These are phyloP conservation scores for Mycena maculata DNA, from an alignment of 768 basidiomycete species.

Conservation along the genomic window DNA sequence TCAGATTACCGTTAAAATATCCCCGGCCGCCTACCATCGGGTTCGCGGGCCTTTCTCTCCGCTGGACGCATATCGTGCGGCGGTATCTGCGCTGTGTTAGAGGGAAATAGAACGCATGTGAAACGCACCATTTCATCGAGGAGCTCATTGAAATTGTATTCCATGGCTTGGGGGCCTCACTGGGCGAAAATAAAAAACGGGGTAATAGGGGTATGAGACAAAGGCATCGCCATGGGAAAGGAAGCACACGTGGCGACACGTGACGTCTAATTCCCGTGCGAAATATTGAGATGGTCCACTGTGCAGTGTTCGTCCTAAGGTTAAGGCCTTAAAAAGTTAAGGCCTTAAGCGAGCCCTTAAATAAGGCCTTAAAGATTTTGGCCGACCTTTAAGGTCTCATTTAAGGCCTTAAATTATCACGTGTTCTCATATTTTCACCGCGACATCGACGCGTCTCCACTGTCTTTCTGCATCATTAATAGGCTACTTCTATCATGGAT, in stretches of 20 bases:
- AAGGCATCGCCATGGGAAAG: neutral
- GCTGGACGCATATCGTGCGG: neutral
- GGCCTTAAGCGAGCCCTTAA: no score
- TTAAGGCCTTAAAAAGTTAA: no score
- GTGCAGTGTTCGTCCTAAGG: no score
- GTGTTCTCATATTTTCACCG: no score
- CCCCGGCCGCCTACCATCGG: neutral
- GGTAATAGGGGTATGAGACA: constrained; percentile 8
- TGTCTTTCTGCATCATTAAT: no score
- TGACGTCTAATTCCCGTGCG: no score
- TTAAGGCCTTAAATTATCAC: no score
- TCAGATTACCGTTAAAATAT: neutral
- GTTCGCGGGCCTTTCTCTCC: constrained; percentile 8
- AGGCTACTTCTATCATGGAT: no score
- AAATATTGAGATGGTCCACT: no score
- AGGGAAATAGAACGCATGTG: neutral
- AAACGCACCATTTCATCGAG: constrained; percentile 26
- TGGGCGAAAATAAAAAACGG: neutral
- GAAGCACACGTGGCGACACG: neutral
- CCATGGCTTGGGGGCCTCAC: constrained; percentile 8
- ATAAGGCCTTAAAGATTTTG: no score
- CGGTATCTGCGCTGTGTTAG: neutral
- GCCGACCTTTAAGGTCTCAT: no score
- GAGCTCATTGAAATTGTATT: constrained; percentile 29
- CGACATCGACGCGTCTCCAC: no score